Evolutionary conservation across 2,329 filamentous ascomycete species (phyloP).

Genomic region (Cyphellophora attinorum): DNA sequence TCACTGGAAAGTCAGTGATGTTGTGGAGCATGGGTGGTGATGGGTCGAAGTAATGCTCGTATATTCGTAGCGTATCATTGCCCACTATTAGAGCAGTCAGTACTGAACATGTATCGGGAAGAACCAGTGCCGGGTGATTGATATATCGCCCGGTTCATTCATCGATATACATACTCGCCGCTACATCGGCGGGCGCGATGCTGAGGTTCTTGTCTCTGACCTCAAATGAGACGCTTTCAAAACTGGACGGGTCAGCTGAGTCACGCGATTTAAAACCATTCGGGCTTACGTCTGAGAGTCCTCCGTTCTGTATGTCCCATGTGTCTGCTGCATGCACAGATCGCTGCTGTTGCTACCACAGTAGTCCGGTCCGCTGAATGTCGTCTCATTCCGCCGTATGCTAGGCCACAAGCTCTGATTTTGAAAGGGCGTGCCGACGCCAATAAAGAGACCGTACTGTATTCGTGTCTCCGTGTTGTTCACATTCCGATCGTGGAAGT

Average conservation of each 20-base stretch:
- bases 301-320: conserved; percentile 13
- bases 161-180: too few relatives aligned
- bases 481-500: conserved; percentile 34
- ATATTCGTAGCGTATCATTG: conserved; percentile 19
- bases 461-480: conserved; percentile 25
- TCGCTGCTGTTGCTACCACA: conserved; percentile 25
- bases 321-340: conserved; percentile 8
- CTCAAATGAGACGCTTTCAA: conserved; percentile 1
- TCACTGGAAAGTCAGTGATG: conserved; percentile 13
- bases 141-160: too few relatives aligned
- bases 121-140: too few relatives aligned
- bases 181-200: too few relatives aligned
- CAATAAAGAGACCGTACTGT: conserved; percentile 37
- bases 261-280: neutral
- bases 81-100: conserved; percentile 30
- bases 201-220: too few relatives aligned
- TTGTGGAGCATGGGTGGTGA: conserved; percentile 11
- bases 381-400: conserved; percentile 31
- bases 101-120: too few relatives aligned
- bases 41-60: conserved; percentile 17
- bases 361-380: conserved; percentile 25
- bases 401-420: conserved; percentile 37
- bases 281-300: conserved; percentile 12
- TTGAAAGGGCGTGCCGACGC: conserved; percentile 31
- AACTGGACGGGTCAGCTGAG: neutral